Percentiles rank a stretch among this genome's conserved stretches.
Evolutionary conservation across 106 monocot genomes (phyloP).

Genomic region (Allium sativum): DNA sequence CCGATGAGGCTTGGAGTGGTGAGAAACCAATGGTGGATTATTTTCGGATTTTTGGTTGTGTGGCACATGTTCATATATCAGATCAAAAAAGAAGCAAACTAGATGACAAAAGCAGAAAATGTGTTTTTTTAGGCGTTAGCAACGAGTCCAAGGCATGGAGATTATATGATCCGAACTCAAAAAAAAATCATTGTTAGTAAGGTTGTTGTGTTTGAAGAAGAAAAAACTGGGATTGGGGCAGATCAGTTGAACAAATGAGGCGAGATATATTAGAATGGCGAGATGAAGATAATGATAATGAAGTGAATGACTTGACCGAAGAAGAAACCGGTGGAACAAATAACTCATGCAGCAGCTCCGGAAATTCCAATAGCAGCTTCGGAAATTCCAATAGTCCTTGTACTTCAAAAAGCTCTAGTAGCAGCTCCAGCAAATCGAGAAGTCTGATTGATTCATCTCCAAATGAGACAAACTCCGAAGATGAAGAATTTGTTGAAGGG

Average conservation of each 20-base stretch:
- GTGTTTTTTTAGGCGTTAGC: constrained; percentile 2
- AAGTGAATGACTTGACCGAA: not conserved
- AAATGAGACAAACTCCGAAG: not conserved
- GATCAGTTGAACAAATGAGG: not conserved
- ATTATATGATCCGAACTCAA: not conserved
- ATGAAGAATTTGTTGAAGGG: not conserved
- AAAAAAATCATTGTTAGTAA: constrained; percentile 5
- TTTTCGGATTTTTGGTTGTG: constrained; percentile 5
- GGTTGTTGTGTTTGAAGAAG: constrained; percentile 6
- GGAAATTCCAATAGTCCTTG: too few relatives aligned
- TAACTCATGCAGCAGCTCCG: not conserved
- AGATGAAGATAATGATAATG: not conserved
- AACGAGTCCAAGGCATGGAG: constrained; percentile 7
- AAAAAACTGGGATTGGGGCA: not conserved
- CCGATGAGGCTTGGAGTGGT: constrained; percentile 2
- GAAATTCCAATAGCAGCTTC: too few relatives aligned
- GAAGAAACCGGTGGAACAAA: too few relatives aligned
- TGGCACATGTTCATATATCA: constrained; percentile 3
- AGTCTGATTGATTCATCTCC: not conserved
- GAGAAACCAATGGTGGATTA: constrained; percentile 3
- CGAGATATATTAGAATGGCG: not conserved
- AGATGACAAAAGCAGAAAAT: constrained; percentile 1
- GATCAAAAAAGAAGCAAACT: constrained; percentile 2
- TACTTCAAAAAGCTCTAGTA: too few relatives aligned
- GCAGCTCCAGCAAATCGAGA: not conserved